These are phyloP conservation scores for Fusarium nanum DNA, from an alignment of 2,329 filamentous ascomycete genomes.

Conservation along the genomic window DNA sequence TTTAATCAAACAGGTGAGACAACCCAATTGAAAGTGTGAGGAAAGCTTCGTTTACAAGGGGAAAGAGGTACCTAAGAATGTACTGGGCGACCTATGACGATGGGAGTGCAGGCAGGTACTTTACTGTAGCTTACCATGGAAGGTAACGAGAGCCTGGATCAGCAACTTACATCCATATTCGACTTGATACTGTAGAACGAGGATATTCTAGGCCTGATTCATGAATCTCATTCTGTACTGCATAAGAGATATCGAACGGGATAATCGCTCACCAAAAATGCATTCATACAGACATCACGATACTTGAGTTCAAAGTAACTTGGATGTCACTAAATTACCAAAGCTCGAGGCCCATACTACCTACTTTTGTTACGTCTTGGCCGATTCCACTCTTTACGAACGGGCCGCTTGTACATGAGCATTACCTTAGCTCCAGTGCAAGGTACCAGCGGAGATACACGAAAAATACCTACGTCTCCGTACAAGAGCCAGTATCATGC, in stretches of 20 bases:
- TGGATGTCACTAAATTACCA: conserved; percentile 34
- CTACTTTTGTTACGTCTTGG: conserved; percentile 11
- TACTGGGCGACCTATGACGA: neutral
- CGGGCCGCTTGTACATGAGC: conserved; percentile 36
- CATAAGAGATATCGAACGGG: neutral
- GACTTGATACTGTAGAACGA: conserved; percentile 1
- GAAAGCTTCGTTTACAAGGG: conserved; percentile 18
- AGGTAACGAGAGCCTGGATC: neutral
- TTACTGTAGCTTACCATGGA: neutral
- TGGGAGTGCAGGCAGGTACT: neutral
- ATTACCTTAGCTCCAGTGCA: conserved; percentile 20
- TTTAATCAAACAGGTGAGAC: conserved; percentile 3
- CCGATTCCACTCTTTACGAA: conserved; percentile 32
- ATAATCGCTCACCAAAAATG: conserved; percentile 36
- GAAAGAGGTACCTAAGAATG: neutral
- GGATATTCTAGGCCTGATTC: conserved; percentile 30
- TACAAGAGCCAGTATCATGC: conserved; percentile 17
- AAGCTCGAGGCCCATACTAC: conserved; percentile 14
- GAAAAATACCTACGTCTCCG: neutral
- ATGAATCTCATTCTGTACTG: neutral
- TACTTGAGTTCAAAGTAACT: conserved; percentile 28
- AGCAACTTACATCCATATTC: conserved; percentile 14
- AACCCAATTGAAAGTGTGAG: conserved; percentile 5
- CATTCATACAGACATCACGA: neutral
- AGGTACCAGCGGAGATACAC: conserved; percentile 35